These are phyloP conservation scores for Lactuca saligna DNA, from an alignment of 129 eudicot species.

Conservation along the genomic window DNA sequence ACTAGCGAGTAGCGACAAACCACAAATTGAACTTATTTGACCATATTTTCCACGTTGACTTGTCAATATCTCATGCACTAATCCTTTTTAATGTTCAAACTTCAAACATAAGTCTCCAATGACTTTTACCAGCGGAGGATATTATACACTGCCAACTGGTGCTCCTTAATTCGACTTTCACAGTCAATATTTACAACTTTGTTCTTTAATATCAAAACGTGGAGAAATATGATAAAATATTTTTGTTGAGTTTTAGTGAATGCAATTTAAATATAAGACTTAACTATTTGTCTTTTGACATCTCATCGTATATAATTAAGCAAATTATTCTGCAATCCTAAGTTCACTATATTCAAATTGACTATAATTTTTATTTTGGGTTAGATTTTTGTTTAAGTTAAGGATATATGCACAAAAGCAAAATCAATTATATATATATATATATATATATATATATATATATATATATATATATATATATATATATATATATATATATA, in stretches of 20 bases:
- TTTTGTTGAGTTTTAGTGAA: not conserved
- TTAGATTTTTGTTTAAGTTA: too few relatives aligned
- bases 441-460: too few relatives aligned
- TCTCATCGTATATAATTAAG: not conserved
- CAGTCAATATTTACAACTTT: conserved; percentile 22
- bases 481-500: too few relatives aligned
- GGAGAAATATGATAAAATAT: conserved; percentile 5
- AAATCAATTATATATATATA: too few relatives aligned
- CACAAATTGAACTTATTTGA: conserved; percentile 18
- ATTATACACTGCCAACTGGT: not conserved
- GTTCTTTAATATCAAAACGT: not conserved
- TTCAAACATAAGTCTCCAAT: conserved; percentile 14
- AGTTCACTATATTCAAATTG: too few relatives aligned
- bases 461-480: too few relatives aligned
- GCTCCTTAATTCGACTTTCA: conserved; percentile 16
- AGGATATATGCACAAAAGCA: too few relatives aligned
- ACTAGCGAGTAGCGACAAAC: conserved; percentile 1
- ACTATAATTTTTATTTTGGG: too few relatives aligned
- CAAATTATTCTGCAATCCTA: too few relatives aligned
- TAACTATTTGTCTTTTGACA: not conserved
- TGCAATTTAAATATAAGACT: not conserved
- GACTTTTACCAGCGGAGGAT: conserved; percentile 21
- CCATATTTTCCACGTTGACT: conserved; percentile 26
- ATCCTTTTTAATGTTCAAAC: conserved; percentile 26
- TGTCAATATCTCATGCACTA: conserved; percentile 21